Percentiles rank a stretch among this genome's conserved stretches.
Conservation (phyloP, 139 green algal species). For the Coccomyxa sp. region DNA sequence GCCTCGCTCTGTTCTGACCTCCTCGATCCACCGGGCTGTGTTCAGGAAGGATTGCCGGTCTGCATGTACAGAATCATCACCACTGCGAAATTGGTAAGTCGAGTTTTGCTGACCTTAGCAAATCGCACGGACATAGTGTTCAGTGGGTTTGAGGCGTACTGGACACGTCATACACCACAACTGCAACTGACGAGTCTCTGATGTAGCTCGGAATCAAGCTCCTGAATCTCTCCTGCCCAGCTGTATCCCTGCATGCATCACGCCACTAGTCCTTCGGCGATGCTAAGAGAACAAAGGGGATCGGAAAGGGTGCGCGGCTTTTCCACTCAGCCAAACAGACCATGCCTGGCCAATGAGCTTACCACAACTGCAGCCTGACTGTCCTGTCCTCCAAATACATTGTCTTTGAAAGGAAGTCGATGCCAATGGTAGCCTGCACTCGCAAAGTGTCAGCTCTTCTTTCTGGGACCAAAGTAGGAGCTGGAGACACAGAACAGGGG, state of each 20-base stretch:
- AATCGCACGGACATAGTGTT: no score
- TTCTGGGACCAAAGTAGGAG: neutral
- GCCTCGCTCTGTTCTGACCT: slow-evolving; percentile 93
- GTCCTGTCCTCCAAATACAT: slow-evolving; percentile 99
- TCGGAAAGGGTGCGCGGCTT: neutral
- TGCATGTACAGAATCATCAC: slow-evolving; percentile 24
- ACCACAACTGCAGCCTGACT: slow-evolving; percentile 98
- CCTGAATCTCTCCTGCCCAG: slow-evolving; percentile 96
- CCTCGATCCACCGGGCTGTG: slow-evolving; percentile 93
- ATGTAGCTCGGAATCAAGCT: slow-evolving; percentile 98
- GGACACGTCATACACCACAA: slow-evolving; percentile 98
- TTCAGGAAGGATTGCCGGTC: slow-evolving; percentile 94
- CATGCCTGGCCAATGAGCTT: neutral
- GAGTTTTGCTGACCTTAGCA: no score
- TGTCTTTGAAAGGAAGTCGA: slow-evolving; percentile 99
- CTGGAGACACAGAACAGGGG: neutral
- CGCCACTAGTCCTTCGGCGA: neutral
- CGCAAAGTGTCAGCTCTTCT: neutral
- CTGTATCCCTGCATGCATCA: slow-evolving; percentile 82
- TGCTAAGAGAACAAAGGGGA: neutral
- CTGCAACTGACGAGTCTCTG: slow-evolving; percentile 93
- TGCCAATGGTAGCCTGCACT: slow-evolving; percentile 95
- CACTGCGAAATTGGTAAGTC: neutral
- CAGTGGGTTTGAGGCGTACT: slow-evolving; percentile 45
- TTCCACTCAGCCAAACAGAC: neutral